phyloP scores from a whole-genome alignment of 192 early-diverging fungal species.

The Chytriomyces confervae region DNA sequence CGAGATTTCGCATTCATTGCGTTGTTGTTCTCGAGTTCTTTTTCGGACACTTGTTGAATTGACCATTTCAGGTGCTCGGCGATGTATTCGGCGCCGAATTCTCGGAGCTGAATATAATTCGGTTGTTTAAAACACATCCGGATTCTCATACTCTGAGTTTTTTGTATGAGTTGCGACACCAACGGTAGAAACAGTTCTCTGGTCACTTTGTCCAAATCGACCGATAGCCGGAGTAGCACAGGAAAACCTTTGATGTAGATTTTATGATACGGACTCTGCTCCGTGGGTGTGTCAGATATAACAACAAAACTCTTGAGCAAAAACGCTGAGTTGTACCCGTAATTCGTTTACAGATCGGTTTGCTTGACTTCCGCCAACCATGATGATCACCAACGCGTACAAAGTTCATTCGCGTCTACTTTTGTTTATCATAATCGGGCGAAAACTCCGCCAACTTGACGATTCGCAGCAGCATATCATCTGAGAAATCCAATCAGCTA shows the following conservation, averaged over 20 bases:
- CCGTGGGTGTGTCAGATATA: no score
- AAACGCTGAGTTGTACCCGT: no score
- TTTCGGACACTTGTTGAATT: conserved; percentile 66
- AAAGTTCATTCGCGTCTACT: conserved; percentile 75
- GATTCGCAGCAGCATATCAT: conserved; percentile 76
- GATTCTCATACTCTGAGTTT: conserved; percentile 74
- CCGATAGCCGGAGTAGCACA: conserved; percentile 68
- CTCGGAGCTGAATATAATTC: conserved; percentile 47
- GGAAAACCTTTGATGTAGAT: conserved; percentile 74
- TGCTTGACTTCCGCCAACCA: conserved; percentile 71
- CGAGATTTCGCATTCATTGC: conserved; percentile 75
- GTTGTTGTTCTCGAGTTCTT: conserved; percentile 52
- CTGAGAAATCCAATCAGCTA: conserved; percentile 40
- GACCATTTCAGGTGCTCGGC: conserved; percentile 79
- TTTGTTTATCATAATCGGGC: conserved; percentile 76
- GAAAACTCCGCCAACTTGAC: conserved; percentile 76
- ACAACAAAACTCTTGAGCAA: no score
- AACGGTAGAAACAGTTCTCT: conserved; percentile 70
- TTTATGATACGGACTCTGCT: conserved; percentile 64
- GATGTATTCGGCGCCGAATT: conserved; percentile 77
- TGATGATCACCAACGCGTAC: conserved; percentile 71
- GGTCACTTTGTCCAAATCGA: conserved; percentile 75
- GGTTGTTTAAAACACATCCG: conserved; percentile 49
- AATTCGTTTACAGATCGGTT: no score
- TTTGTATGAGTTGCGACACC: conserved; percentile 73